Percentiles rank a stretch among this genome's conserved stretches.
Conservation (phyloP, 169 alveolate genomes). For the Eimeria maxima region DNA sequence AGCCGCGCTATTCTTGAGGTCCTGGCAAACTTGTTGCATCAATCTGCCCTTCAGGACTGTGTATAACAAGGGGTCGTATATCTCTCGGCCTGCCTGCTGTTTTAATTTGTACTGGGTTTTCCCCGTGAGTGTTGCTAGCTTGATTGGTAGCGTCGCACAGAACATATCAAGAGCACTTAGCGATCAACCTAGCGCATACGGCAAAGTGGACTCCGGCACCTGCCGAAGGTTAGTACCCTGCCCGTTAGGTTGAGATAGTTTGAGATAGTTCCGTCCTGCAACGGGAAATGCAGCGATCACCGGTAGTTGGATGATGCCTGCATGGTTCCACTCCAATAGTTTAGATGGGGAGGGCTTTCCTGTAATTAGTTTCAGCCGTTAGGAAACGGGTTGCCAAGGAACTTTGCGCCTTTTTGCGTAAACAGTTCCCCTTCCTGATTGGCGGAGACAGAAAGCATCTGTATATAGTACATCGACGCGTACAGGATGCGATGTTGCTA, state of each 20-base stretch:
- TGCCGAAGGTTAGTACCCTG: not conserved
- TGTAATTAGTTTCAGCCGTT: not conserved
- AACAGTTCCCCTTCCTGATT: not conserved
- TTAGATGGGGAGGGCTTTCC: not conserved
- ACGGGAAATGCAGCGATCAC: not conserved
- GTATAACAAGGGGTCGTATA: not conserved
- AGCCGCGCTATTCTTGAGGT: not conserved
- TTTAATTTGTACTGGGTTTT: not conserved
- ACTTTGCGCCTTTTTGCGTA: too few species aligned
- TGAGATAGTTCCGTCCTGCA: not conserved
- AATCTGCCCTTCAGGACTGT: not conserved
- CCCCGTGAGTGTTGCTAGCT: not conserved
- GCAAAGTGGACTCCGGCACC: not conserved
- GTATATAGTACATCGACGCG: not conserved
- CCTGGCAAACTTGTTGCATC: not conserved
- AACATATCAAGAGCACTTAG: not conserved
- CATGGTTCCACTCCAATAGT: not conserved
- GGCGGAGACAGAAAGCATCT: not conserved
- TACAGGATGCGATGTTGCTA: not conserved
- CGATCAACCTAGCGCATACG: not conserved
- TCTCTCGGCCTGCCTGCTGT: constrained; percentile 10
- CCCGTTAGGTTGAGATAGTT: not conserved
- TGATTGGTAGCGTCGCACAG: not conserved
- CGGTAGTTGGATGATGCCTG: not conserved
- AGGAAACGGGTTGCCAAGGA: too few species aligned